These are phyloP conservation scores for Rhipidocladum racemiflorum DNA, from an alignment of 176 grass and related monocot species.

Conservation along the genomic window DNA sequence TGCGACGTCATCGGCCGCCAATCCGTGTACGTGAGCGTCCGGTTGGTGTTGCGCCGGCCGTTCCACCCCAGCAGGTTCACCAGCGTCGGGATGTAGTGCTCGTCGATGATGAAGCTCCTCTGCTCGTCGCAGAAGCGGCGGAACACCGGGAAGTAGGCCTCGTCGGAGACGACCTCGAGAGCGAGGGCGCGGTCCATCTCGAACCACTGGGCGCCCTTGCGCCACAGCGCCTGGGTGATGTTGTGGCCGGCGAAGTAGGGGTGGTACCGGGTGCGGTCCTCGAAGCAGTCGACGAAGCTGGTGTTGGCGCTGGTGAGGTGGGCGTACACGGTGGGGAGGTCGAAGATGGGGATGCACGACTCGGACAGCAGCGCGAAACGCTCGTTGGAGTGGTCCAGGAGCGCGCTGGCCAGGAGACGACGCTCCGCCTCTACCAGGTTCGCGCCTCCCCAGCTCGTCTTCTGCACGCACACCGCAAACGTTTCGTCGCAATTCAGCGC, in stretches of 20 bases:
- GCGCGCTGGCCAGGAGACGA: constrained; percentile 58
- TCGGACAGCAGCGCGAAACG: constrained; percentile 60
- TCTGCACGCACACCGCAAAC: constrained; percentile 26
- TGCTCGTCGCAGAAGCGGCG: constrained; percentile 45
- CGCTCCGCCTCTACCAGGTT: constrained; percentile 52
- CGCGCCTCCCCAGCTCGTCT: constrained; percentile 49
- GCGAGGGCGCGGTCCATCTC: constrained; percentile 51
- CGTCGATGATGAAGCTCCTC: constrained; percentile 50
- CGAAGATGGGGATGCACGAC: constrained; percentile 55
- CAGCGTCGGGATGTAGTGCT: constrained; percentile 80
- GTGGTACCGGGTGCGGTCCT: constrained; percentile 46
- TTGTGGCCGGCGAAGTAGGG: constrained; percentile 32
- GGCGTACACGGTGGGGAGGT: constrained; percentile 34
- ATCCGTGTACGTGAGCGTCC: constrained; percentile 55
- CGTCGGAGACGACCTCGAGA: constrained; percentile 49
- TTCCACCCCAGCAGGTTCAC: constrained; percentile 30
- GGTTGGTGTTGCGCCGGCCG: constrained; percentile 46
- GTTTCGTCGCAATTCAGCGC: not conserved
- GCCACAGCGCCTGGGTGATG: constrained; percentile 50
- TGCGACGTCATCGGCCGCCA: constrained; percentile 39
- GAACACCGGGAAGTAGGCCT: constrained; percentile 57
- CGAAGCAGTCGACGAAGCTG: constrained; percentile 60
- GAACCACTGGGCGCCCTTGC: constrained; percentile 83
- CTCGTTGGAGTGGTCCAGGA: constrained; percentile 58
- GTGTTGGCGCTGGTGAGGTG: constrained; percentile 38